Evolutionary conservation across 345 rosid genomes (phyloP).

Genomic region (Eucalyptus grandis): DNA sequence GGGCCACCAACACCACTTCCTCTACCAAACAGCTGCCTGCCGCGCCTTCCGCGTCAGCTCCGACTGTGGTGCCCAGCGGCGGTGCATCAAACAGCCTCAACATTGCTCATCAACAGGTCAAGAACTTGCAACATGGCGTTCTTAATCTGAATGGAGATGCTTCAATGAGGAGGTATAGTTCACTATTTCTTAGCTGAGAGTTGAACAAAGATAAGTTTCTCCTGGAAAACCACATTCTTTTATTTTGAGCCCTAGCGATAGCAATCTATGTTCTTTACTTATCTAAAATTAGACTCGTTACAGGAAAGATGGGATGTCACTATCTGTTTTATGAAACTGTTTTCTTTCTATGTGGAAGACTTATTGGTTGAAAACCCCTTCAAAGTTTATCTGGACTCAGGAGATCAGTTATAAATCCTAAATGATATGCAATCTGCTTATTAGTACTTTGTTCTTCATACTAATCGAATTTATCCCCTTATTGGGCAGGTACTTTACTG

Average conservation of each 20-base stretch:
- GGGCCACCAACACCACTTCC: constrained; percentile 12
- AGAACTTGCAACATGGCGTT: constrained; percentile 26
- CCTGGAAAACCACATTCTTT: neutral
- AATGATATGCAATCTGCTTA: neutral
- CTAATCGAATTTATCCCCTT: neutral
- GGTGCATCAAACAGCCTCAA: constrained; percentile 21
- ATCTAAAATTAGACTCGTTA: neutral
- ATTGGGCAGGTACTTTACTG: constrained; percentile 27
- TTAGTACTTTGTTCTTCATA: neutral
- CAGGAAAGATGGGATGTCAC: neutral
- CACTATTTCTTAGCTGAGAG: neutral
- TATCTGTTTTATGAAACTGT: neutral
- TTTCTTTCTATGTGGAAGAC: neutral
- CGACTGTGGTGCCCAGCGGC: constrained; percentile 23
- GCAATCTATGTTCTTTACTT: neutral
- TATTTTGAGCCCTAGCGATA: neutral
- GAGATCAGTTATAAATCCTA: neutral
- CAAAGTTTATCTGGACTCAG: neutral
- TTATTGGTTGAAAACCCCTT: neutral
- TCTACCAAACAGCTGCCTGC: constrained; percentile 10
- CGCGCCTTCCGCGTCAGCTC: constrained; percentile 4
- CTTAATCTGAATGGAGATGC: neutral
- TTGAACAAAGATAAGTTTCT: neutral
- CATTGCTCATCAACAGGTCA: constrained; percentile 35
- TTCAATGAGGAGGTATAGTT: neutral